Base-by-base conservation (phyloP, 345 rosid genomes). In the Corchorus capsularis region DNA sequence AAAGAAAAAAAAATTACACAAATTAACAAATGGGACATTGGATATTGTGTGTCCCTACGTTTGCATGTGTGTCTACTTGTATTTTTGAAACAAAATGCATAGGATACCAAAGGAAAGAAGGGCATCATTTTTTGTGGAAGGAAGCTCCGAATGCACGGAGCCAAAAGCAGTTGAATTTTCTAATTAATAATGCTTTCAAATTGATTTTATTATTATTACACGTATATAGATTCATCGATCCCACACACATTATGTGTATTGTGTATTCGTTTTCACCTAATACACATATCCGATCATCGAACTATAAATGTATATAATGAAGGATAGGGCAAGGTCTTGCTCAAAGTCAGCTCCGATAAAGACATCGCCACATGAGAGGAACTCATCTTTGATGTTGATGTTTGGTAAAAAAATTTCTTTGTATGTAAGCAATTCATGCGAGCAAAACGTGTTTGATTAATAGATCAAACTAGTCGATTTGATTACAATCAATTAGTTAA, bases 81-180 rank as follows among this genome's bases (percentile, higher is more conserved):
- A n/a, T 70, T 47, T 75, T 76, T 20, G 69, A 81, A 62, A n/a
- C 50, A 63, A 43, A 71, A 17, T 63, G 77, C 87, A 76, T 85
- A 74, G 87, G 90, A 85, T 87, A 77, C 88, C 84, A 75, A 78
- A 68, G 73, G 76, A 79, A 70, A 74, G 61, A 80, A 80, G 77
- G 79, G 88, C 69, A 85, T 87, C 84, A 80, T 68, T 76, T 57
- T 78, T 63, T 76, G 68, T 72, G 43, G 65, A 73, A 80, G 79
- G 76, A 79, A 80, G 75, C 77, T 79, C 82, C 85, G 83, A 85
- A 80, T 82, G 80, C 85, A 83, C 73, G 69, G 68, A 60, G 85
- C 84, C 90, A 85, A 85, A 87, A 80, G 81, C 83, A 63, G 88
- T 83, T 87, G 82, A 71, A 78, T 78, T 68, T 72, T 81, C 75